Conservation (phyloP, 2,329 filamentous ascomycete species). For the Neurospora sp. region DNA sequence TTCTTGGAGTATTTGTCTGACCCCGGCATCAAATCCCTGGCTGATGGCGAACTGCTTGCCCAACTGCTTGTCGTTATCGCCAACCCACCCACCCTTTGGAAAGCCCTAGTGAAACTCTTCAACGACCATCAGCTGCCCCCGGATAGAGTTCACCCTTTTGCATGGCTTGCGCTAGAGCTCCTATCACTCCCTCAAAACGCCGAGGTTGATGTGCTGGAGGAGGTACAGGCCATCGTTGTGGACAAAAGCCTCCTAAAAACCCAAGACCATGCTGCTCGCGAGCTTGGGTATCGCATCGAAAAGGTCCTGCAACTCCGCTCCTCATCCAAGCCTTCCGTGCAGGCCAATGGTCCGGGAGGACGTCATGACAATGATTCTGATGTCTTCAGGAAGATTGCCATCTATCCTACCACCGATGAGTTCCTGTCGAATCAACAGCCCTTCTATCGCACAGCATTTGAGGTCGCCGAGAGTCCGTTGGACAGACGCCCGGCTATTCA, state of each 20-base stretch:
- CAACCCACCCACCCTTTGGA: constrained; percentile 46
- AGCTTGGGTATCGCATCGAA: constrained; percentile 25
- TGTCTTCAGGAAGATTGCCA: constrained; percentile 49
- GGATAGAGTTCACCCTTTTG: constrained; percentile 27
- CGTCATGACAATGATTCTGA: constrained; percentile 64
- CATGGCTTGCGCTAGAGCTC: constrained; percentile 40
- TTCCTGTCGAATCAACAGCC: constrained; percentile 40
- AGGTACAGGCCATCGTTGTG: constrained; percentile 15
- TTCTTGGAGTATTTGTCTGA: constrained; percentile 31
- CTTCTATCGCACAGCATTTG: constrained; percentile 44
- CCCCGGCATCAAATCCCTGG: constrained; percentile 36
- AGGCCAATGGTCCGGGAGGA: constrained; percentile 41
- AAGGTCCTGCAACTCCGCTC: constrained; percentile 25
- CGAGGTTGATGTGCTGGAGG: constrained; percentile 13
- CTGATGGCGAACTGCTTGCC: constrained; percentile 38
- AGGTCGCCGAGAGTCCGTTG: constrained; percentile 31
- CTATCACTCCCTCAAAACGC: constrained; percentile 24
- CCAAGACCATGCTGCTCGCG: constrained; percentile 17
- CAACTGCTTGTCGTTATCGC: constrained; percentile 35
- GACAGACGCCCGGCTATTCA: constrained; percentile 36
- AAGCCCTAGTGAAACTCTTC: constrained; percentile 28
- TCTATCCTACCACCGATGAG: constrained; percentile 59
- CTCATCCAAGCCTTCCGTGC: constrained; percentile 7
- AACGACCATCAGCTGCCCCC: constrained; percentile 22
- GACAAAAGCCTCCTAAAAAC: constrained; percentile 21